Conservation (phyloP, 768 basidiomycete genomes). For the Mycena filopes region DNA sequence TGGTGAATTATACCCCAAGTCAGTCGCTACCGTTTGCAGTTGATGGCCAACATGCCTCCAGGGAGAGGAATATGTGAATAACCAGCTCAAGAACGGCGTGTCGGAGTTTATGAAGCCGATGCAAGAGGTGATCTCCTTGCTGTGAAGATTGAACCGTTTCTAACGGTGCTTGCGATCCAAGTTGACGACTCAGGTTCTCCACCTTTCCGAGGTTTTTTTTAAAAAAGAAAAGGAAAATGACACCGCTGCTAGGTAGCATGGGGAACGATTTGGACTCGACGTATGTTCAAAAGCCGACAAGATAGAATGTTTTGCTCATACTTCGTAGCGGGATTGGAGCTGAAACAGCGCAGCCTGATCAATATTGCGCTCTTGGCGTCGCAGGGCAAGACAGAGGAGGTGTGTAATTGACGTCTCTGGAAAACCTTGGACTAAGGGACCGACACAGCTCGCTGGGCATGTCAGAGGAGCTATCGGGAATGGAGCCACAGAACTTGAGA, state of each 20-base stretch:
- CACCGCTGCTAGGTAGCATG: conserved; percentile 50
- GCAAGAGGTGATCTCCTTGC: conserved; percentile 46
- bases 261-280: conserved; percentile 60
- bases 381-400: conserved; percentile 57
- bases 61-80: conserved; percentile 57
- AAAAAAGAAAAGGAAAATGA: too few species aligned
- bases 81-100: conserved; percentile 51
- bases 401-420: conserved; percentile 23
- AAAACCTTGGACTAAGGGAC: not conserved
- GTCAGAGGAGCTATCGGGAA: conserved; percentile 58
- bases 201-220: too few species aligned
- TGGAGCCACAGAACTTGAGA: conserved; percentile 55
- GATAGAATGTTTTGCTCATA: not conserved
- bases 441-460: conserved; percentile 48
- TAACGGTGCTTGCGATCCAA: conserved; percentile 11
- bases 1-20: too few species aligned
- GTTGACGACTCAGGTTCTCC: conserved; percentile 51
- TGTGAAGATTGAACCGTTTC: not conserved
- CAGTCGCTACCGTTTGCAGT: too few species aligned
- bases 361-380: conserved; percentile 54
- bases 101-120: conserved; percentile 60
- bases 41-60: conserved; percentile 26
- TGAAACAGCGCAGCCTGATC: conserved; percentile 58
- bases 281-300: conserved; percentile 2
- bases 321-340: conserved; percentile 48